phyloP scores from a whole-genome alignment of 2,329 filamentous ascomycete genomes.

The Trichoderma gracile region DNA sequence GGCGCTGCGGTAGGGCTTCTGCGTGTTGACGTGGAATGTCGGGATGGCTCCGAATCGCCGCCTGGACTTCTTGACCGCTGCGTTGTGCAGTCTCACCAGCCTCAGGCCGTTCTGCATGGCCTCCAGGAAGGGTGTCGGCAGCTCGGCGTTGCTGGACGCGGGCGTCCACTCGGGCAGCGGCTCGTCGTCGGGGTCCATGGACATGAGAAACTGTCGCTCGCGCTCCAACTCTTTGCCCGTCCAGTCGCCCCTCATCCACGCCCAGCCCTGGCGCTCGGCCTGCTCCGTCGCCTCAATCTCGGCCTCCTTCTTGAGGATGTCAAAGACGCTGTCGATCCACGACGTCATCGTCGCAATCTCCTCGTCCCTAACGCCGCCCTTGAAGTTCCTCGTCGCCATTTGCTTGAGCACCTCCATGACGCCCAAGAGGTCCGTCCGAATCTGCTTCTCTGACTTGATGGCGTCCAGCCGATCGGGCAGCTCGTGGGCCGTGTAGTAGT shows the following conservation, averaged over 20 bases:
- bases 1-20: slow-evolving; percentile 88
- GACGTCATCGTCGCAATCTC: slow-evolving; percentile 73
- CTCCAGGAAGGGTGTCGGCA: slow-evolving; percentile 72
- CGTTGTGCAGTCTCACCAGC: slow-evolving; percentile 87
- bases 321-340: slow-evolving; percentile 79
- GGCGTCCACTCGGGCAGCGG: slow-evolving; percentile 69
- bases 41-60: slow-evolving; percentile 88
- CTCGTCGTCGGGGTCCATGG: slow-evolving; percentile 63
- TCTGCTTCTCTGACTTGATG: slow-evolving; percentile 83
- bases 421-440: slow-evolving; percentile 78
- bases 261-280: slow-evolving; percentile 71
- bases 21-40: slow-evolving; percentile 85
- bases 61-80: slow-evolving; percentile 78
- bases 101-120: slow-evolving; percentile 76
- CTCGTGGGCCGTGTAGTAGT: slow-evolving; percentile 94
- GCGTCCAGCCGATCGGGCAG: slow-evolving; percentile 79
- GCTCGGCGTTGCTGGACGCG: slow-evolving; percentile 39
- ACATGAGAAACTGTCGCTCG: slow-evolving; percentile 78
- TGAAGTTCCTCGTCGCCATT: slow-evolving; percentile 85
- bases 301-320: slow-evolving; percentile 75
- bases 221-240: slow-evolving; percentile 70
- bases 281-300: slow-evolving; percentile 72
- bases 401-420: slow-evolving; percentile 90
- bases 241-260: slow-evolving; percentile 82
- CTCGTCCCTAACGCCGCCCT: slow-evolving; percentile 74